Base-by-base conservation (phyloP, 2,329 filamentous ascomycete genomes). In the Arthrobotrys musiformis region DNA sequence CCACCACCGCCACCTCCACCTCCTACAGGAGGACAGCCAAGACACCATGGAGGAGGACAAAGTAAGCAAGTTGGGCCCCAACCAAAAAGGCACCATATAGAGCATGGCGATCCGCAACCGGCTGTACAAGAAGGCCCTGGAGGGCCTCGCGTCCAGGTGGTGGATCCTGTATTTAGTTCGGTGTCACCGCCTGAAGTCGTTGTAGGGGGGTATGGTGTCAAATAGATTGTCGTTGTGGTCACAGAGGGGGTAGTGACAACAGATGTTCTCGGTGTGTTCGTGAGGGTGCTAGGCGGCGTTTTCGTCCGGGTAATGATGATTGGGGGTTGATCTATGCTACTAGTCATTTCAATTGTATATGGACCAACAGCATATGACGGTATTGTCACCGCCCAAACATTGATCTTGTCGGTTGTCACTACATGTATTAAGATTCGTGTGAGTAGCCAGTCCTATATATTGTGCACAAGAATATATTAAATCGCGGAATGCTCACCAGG, bases 61-160 rank as follows among this genome's bases (percentile, higher is more conserved):
- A 48, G 8, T 24, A 48, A 48, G 8, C 44, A 48, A 48, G 44
- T 48, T 48, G 44, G 44, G 19, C 44, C 44, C 7, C 11, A 48
- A 48, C 44, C 44, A 48, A 48, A 48, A 24, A 22, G 44, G 26
- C 44, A 48, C 44, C 44, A 48, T 24, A 48, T 6, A 48, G 15
- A 48, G 17, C 44, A 48, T 19, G 44, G 44, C 3, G 44, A 48
- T 48, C 44, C 44, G 17, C 44, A 48, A 48, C 44, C 44, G 6
- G 44, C 44, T 48, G 44, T 48, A 48, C 44, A 48, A 48, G 44
- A 48, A 48, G 44, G 44, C 19, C 44, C 44, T 48, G 44, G 44
- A 48, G 44, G 44, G 11, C 44, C 44, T 2, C 13, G 7, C 13
- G 44, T 48, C 44, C 44, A 48, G 44, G 19, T 48, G 19, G 44